These are phyloP conservation scores for Mycena belliarum DNA, from an alignment of 768 basidiomycete genomes.

Conservation along the genomic window DNA sequence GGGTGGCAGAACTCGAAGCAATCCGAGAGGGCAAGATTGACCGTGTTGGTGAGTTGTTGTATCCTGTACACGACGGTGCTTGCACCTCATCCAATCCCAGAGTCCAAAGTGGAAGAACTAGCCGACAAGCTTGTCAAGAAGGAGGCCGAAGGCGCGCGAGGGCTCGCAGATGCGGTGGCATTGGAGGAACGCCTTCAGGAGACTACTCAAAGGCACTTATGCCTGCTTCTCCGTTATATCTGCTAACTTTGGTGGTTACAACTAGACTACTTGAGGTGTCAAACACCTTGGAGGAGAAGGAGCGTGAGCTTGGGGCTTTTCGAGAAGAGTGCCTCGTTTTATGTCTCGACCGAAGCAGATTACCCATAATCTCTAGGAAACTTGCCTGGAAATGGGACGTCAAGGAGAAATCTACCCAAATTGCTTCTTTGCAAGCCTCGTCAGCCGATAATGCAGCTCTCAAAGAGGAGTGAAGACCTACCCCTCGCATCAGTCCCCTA, in stretches of 20 bases:
- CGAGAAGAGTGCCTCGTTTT: constrained; percentile 1
- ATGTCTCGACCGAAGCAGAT: not conserved
- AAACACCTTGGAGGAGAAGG: constrained; percentile 6
- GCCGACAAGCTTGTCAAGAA: constrained; percentile 18
- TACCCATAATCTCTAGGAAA: constrained; percentile 9
- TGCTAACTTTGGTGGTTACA: not conserved
- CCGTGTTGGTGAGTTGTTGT: constrained; percentile 16
- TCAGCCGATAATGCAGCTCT: not conserved
- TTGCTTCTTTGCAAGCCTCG: constrained; percentile 9
- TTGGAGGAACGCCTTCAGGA: constrained; percentile 20
- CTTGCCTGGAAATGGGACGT: constrained; percentile 11
- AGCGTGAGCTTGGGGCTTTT: constrained; percentile 7
- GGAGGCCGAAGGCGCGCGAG: constrained; percentile 20
- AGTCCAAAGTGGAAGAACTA: constrained; percentile 21
- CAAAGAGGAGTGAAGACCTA: constrained; percentile 1
- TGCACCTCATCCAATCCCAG: not conserved
- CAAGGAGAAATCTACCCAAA: constrained; percentile 11
- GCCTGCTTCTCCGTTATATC: not conserved
- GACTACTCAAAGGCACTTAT: constrained; percentile 19
- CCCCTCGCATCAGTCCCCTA: not conserved
- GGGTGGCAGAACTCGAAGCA: constrained; percentile 39
- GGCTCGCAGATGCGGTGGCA: constrained; percentile 12
- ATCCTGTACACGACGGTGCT: not conserved
- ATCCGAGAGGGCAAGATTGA: constrained; percentile 19
- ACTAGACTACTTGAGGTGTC: constrained; percentile 2